Conservation (phyloP, 208 protist species). For the Wallacemonas collosoma region DNA sequence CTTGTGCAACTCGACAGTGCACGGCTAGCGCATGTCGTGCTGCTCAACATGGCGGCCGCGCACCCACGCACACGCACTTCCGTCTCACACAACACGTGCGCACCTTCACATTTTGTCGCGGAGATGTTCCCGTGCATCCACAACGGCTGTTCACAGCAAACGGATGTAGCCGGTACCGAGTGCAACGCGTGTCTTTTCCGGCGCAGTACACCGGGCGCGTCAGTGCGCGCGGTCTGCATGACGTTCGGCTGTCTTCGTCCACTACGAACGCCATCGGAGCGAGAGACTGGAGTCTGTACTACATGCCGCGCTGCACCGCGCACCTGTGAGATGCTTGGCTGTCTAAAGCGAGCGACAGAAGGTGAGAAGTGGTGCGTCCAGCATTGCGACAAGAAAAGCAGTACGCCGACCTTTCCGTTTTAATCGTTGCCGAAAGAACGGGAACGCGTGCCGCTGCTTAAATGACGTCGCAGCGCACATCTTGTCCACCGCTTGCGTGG, state of each 20-base stretch:
- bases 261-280: background rate
- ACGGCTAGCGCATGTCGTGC: background rate
- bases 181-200: slow-evolving; percentile 6
- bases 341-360: slow-evolving; percentile 9
- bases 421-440: background rate
- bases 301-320: slow-evolving; percentile 18
- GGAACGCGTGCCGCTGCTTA: no score
- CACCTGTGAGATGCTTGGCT: slow-evolving; percentile 28
- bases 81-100: background rate
- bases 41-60: background rate
- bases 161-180: slow-evolving; percentile 9
- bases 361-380: background rate
- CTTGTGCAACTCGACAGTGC: background rate
- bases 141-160: background rate
- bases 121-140: slow-evolving; percentile 5
- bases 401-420: background rate
- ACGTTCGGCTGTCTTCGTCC: slow-evolving; percentile 21
- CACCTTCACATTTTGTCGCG: background rate
- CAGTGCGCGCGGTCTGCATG: slow-evolving; percentile 5
- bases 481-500: no score
- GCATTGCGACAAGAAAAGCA: background rate
- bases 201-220: no score
- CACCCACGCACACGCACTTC: no score
- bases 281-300: slow-evolving; percentile 5
- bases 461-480: no score